A percentile compares a stretch with the other conserved stretches of the same genome.
Evolutionary conservation across 257 asterid species (phyloP).

Genomic region (Lycium ferocissimum): DNA sequence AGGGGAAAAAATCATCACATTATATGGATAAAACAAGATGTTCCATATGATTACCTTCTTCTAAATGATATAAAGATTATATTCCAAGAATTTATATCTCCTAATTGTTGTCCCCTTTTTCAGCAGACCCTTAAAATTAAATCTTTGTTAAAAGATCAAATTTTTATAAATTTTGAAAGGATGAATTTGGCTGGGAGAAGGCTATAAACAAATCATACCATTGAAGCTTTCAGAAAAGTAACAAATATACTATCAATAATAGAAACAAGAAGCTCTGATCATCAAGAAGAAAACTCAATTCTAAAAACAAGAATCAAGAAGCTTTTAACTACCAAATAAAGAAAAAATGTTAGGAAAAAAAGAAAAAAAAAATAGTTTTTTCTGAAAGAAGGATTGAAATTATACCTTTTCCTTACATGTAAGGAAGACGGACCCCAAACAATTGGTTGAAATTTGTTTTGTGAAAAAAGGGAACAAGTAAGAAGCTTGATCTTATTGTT

Average conservation of each 20-base stretch:
- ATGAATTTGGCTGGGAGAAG: neutral
- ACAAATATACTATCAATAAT: neutral
- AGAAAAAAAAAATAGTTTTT: neutral
- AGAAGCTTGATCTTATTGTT: slow-evolving; percentile 1
- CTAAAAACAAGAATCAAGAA: slow-evolving; percentile 15
- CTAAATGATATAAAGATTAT: neutral
- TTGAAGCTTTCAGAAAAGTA: neutral
- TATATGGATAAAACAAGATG: neutral
- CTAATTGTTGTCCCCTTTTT: neutral
- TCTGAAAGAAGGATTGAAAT: neutral
- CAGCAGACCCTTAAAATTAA: neutral
- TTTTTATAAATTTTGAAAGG: neutral
- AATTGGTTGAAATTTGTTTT: neutral
- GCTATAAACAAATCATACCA: slow-evolving; percentile 15
- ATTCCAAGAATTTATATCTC: neutral
- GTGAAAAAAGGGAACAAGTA: neutral
- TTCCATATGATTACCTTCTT: neutral
- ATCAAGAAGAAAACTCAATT: slow-evolving; percentile 7
- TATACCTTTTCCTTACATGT: slow-evolving; percentile 8
- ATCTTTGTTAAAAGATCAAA: neutral
- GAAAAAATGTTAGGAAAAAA: neutral
- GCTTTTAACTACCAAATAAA: neutral
- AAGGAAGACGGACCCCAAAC: slow-evolving; percentile 18
- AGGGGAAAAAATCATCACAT: neutral
- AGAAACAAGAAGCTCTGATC: neutral